Percentiles rank a stretch among this genome's conserved stretches.
Conservation (phyloP, 805 yeast genomes). For the Metschnikowia kofuensis region DNA sequence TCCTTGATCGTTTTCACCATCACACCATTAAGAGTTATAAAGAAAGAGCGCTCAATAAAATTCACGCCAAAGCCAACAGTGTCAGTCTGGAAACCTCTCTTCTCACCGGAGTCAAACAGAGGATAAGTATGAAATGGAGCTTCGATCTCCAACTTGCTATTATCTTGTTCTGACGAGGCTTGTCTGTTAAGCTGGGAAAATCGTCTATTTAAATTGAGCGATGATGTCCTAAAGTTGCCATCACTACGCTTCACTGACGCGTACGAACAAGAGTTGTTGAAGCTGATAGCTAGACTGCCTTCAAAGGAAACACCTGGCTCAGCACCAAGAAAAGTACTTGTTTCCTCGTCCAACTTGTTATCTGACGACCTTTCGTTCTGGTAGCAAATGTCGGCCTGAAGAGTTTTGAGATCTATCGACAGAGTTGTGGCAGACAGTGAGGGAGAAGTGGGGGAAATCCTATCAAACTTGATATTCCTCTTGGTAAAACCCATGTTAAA, state of each 20-base stretch:
- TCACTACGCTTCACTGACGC: conserved; percentile 35
- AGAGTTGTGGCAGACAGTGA: conserved; percentile 10
- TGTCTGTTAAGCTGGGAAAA: conserved; percentile 30
- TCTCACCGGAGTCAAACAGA: conserved; percentile 18
- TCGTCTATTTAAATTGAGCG: conserved; percentile 38
- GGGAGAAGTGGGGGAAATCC: conserved; percentile 6
- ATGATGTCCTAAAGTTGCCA: conserved; percentile 26
- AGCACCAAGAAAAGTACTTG: conserved; percentile 25
- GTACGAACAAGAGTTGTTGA: conserved; percentile 38
- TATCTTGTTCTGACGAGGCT: conserved; percentile 24
- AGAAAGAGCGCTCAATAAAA: conserved; percentile 58
- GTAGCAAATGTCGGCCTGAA: conserved; percentile 27
- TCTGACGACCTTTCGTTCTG: conserved; percentile 11
- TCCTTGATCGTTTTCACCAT: conserved; percentile 15
- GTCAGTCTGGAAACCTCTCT: conserved; percentile 48
- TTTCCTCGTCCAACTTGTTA: conserved; percentile 15
- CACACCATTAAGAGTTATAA: conserved; percentile 81
- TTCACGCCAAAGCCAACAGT: conserved; percentile 83
- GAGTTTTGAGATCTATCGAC: conserved; percentile 28
- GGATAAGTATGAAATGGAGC: conserved; percentile 31
- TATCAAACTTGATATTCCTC: conserved; percentile 24
- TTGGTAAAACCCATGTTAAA: conserved; percentile 36
- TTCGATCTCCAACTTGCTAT: conserved; percentile 35
- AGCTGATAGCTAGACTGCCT: conserved; percentile 41
- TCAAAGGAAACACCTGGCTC: conserved; percentile 40